A percentile compares a stretch with the other conserved stretches of the same genome.
phyloP scores from a whole-genome alignment of 78 protist species.

The slime mould (Dictyostelium discoideum) region DNA sequence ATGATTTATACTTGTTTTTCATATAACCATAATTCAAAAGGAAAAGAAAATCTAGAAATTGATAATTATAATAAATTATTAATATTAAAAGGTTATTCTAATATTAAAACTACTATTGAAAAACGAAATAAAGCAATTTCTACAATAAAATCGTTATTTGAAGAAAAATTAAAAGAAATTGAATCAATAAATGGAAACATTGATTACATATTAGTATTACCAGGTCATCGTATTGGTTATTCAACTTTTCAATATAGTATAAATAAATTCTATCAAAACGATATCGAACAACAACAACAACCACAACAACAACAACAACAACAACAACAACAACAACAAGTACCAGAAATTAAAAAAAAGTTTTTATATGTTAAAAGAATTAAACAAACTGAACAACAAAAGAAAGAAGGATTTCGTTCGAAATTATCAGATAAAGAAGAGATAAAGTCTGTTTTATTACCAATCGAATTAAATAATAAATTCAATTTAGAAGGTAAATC shows the following conservation, averaged over 20 bases:
- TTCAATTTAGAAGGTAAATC: background rate
- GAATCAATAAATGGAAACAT: background rate
- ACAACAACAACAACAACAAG: too few species aligned
- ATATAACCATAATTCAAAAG: background rate
- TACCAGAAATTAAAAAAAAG: background rate
- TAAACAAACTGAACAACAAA: background rate
- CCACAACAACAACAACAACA: background rate
- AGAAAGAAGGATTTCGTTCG: background rate
- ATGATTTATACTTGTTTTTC: background rate
- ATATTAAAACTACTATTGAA: background rate
- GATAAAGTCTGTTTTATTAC: background rate
- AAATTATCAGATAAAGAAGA: background rate
- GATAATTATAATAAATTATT: background rate
- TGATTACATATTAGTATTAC: background rate
- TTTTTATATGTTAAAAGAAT: background rate
- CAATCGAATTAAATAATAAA: background rate
- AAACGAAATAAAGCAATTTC: background rate
- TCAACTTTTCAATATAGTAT: background rate
- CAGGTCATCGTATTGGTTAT: background rate
- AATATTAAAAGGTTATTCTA: background rate
- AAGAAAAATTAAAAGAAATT: background rate
- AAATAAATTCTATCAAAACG: background rate
- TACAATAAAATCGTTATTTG: background rate
- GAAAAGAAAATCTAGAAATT: background rate
- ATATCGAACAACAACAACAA: background rate